These are phyloP conservation scores for Kwoniella europaea DNA, from an alignment of 768 basidiomycete species.

Conservation along the genomic window DNA sequence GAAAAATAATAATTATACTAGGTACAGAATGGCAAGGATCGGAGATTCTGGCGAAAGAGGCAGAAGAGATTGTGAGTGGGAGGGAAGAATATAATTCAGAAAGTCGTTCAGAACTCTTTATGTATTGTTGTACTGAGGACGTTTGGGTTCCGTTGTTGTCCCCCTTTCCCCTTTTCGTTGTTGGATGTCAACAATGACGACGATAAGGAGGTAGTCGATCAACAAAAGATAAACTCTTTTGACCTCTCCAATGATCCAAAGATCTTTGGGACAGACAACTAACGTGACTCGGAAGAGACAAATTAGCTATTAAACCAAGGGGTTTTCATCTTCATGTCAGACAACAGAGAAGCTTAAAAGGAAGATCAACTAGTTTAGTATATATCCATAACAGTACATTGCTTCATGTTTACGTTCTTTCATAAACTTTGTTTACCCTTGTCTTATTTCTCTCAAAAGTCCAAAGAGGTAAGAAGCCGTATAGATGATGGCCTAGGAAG, in stretches of 20 bases:
- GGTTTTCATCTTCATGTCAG: neutral
- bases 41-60: neutral
- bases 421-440: neutral
- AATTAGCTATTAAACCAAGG: neutral
- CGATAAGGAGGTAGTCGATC: neutral
- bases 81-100: neutral
- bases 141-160: neutral
- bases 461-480: neutral
- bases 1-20: neutral
- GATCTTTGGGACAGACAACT: slow-evolving; percentile 4
- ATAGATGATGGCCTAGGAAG: too few species aligned
- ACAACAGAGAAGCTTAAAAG: neutral
- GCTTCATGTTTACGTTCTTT: neutral
- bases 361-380: neutral
- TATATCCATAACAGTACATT: neutral
- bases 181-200: neutral
- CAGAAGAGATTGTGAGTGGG: neutral
- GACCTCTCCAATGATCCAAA: neutral
- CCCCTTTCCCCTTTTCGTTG: too few species aligned
- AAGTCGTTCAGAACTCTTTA: neutral
- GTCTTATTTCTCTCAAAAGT: too few species aligned
- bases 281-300: slow-evolving; percentile 3
- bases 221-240: neutral
- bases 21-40: neutral
- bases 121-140: neutral